These are phyloP conservation scores for Phyllosticta citriasiana DNA, from an alignment of 2,329 filamentous ascomycete species.

Conservation along the genomic window DNA sequence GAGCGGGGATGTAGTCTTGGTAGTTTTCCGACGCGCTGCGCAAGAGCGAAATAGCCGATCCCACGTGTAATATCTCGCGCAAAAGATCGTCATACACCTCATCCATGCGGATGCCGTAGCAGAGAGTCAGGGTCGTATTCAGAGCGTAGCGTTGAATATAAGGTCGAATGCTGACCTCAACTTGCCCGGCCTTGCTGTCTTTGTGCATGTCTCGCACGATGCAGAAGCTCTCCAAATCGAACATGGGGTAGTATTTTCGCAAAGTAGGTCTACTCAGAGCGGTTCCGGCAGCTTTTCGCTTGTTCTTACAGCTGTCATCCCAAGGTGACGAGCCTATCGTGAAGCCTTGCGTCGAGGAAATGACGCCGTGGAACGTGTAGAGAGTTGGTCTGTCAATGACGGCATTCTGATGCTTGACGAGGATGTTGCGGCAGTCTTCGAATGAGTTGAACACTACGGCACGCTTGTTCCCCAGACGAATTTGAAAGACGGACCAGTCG, in stretches of 20 bases:
- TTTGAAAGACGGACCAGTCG: conserved; percentile 39
- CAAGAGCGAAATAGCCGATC: conserved; percentile 41
- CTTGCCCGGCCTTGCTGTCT: conserved; percentile 33
- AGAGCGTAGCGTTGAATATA: conserved; percentile 46
- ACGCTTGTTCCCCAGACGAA: conserved; percentile 44
- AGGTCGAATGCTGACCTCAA: conserved; percentile 38
- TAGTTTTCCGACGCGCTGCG: conserved; percentile 43
- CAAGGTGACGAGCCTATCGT: conserved; percentile 46
- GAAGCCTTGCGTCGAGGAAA: conserved; percentile 43
- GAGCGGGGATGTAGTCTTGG: conserved; percentile 43
- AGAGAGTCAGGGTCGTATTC: conserved; percentile 45
- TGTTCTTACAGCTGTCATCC: conserved; percentile 45
- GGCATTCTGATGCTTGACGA: conserved; percentile 41
- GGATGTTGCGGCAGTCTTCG: conserved; percentile 41
- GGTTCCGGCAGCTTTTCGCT: conserved; percentile 41
- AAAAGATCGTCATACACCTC: conserved; percentile 42
- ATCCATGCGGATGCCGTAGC: conserved; percentile 48
- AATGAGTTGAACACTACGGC: conserved; percentile 46
- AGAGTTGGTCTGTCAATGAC: conserved; percentile 42
- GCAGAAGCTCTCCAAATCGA: conserved; percentile 44
- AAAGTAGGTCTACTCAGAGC: conserved; percentile 38
- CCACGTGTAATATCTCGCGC: conserved; percentile 44
- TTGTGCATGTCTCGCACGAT: conserved; percentile 38
- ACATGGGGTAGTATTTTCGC: conserved; percentile 42
- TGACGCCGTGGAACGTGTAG: conserved; percentile 46